phyloP scores from a whole-genome alignment of 495 filamentous ascomycete species.

The Xylaria bambusicola region DNA sequence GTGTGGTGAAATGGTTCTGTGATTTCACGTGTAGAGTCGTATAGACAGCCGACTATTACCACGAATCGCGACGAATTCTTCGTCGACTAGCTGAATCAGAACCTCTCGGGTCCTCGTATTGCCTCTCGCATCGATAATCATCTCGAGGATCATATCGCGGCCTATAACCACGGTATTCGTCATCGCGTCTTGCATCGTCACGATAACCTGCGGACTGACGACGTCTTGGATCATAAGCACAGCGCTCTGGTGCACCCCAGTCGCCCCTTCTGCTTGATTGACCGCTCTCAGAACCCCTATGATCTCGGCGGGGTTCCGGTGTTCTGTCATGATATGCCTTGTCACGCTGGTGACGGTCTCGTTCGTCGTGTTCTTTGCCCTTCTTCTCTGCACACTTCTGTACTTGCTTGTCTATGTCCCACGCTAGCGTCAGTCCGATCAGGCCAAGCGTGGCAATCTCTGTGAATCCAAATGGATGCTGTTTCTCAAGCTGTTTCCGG shows the following conservation, averaged over 20 bases:
- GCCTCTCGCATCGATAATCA: conserved; percentile 12
- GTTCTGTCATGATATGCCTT: background rate
- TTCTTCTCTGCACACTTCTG: conserved; percentile 29
- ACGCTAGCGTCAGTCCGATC: conserved; percentile 29
- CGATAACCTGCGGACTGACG: conserved; percentile 17
- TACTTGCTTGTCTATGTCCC: conserved; percentile 35
- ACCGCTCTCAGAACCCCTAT: background rate
- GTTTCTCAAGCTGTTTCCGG: conserved; percentile 33
- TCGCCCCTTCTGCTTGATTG: background rate
- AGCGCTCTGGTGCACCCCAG: background rate
- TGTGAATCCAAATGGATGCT: conserved; percentile 25
- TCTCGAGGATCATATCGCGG: conserved; percentile 19
- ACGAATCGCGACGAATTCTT: conserved; percentile 28
- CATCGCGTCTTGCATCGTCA: conserved; percentile 21
- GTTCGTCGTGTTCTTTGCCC: conserved; percentile 21
- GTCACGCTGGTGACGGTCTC: conserved; percentile 9
- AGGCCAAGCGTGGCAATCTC: conserved; percentile 27
- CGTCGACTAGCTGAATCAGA: conserved; percentile 10
- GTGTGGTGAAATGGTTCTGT: background rate
- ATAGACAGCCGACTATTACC: conserved; percentile 8
- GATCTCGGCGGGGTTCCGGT: conserved; percentile 3
- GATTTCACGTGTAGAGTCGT: background rate
- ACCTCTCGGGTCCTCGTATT: conserved; percentile 9
- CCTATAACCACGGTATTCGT: conserved; percentile 15
- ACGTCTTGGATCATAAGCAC: conserved; percentile 7